A percentile compares a stretch with the other conserved stretches of the same genome.
phyloP scores from a whole-genome alignment of 441 rosid species.

The Cnidoscolus chayamansa region DNA sequence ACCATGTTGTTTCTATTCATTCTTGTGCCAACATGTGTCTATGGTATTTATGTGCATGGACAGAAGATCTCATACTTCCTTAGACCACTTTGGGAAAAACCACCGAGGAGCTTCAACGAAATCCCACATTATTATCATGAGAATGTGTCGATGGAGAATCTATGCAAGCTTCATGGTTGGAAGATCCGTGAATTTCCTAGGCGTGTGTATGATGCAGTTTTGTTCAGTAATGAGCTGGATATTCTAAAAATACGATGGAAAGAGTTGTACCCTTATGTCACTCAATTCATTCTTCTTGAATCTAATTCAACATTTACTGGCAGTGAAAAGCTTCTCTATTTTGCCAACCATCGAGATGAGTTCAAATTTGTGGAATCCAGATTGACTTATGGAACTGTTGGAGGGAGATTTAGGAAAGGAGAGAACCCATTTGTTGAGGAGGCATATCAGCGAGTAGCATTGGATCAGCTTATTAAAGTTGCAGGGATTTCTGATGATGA shows the following conservation, averaged over 20 bases:
- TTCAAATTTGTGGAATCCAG: conserved; percentile 73
- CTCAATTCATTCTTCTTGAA: conserved; percentile 83
- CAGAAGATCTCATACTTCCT: conserved; percentile 86
- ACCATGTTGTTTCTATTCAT: conserved; percentile 55
- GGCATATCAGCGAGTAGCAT: conserved; percentile 78
- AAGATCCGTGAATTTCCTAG: conserved; percentile 71
- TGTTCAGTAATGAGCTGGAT: conserved; percentile 83
- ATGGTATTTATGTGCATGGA: conserved; percentile 73
- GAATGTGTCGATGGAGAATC: conserved; percentile 65
- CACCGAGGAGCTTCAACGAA: conserved; percentile 75
- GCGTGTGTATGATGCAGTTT: conserved; percentile 78
- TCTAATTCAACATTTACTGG: conserved; percentile 90
- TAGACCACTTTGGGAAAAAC: conserved; percentile 86
- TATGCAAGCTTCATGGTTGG: conserved; percentile 95
- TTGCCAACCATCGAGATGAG: conserved; percentile 55
- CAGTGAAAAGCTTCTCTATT: conserved; percentile 57
- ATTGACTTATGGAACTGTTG: conserved; percentile 73
- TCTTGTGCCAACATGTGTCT: conserved; percentile 63
- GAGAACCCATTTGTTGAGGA: conserved; percentile 89
- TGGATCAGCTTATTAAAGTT: conserved; percentile 71
- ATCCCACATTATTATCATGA: conserved; percentile 83
- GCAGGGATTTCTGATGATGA: conserved; percentile 94
- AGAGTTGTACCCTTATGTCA: conserved; percentile 74
- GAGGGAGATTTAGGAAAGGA: conserved; percentile 77
- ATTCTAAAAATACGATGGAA: conserved; percentile 77